These are phyloP conservation scores for Leccinum obscurum DNA, from an alignment of 768 basidiomycete species.

Conservation along the genomic window DNA sequence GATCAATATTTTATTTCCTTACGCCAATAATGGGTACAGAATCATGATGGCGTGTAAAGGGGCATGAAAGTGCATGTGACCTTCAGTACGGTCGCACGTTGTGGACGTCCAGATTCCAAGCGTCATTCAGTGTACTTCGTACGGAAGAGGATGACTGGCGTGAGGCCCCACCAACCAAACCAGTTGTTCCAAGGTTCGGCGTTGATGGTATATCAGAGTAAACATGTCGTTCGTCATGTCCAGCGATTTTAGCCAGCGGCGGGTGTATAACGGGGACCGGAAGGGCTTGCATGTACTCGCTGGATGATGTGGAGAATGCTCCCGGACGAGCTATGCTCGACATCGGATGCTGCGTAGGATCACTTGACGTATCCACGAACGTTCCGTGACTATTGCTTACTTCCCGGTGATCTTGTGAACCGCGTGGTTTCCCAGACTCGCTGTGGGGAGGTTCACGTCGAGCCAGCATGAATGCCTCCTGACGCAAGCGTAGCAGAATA, in stretches of 20 bases:
- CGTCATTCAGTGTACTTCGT: slow-evolving; percentile 34
- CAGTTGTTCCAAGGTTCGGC: background rate
- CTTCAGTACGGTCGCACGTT: slow-evolving; percentile 29
- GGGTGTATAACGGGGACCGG: background rate
- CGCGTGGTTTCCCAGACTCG: slow-evolving; percentile 6
- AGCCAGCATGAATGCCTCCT: slow-evolving; percentile 39
- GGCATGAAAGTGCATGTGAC: slow-evolving; percentile 1
- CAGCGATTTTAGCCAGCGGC: background rate
- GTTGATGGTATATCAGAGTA: slow-evolving; percentile 37
- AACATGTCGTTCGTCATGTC: slow-evolving; percentile 11
- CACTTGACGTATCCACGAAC: slow-evolving; percentile 19
- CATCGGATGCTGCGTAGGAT: background rate
- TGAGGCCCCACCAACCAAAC: background rate
- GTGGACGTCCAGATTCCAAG: slow-evolving; percentile 38
- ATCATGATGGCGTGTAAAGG: background rate
- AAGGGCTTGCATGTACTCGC: slow-evolving; percentile 1
- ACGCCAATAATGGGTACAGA: background rate
- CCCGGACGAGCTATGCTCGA: background rate
- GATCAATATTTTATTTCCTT: background rate
- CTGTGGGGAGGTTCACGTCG: slow-evolving; percentile 18
- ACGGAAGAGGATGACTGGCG: background rate
- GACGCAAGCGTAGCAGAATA: slow-evolving; percentile 44
- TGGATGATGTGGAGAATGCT: background rate
- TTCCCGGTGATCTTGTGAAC: slow-evolving; percentile 28
- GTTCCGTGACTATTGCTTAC: slow-evolving; percentile 37